Evolutionary conservation across 129 eudicot genomes (phyloP).

Genomic region (Flaveria linearis): DNA sequence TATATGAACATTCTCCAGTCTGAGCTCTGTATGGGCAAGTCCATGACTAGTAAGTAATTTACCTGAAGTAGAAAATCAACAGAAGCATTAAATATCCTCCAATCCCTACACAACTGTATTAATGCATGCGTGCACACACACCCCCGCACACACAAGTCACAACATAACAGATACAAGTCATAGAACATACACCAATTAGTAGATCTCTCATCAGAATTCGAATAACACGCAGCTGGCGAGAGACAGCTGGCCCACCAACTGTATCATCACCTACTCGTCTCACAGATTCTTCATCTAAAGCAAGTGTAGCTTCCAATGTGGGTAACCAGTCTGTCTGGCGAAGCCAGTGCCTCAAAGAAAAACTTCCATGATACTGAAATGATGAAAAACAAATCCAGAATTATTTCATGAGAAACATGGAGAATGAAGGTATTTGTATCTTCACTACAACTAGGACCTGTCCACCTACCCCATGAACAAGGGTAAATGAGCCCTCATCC

Average conservation of each 20-base stretch:
- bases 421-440: constrained; percentile 23
- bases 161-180: background rate
- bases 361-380: constrained; percentile 88
- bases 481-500: constrained; percentile 68
- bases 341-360: constrained; percentile 97
- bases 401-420: constrained; percentile 8
- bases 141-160: background rate
- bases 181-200: constrained; percentile 80
- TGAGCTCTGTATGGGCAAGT: constrained; percentile 97
- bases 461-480: constrained; percentile 97
- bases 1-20: constrained; percentile 90
- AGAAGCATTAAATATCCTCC: constrained; percentile 16
- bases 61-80: constrained; percentile 51
- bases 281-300: constrained; percentile 91
- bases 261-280: constrained; percentile 93
- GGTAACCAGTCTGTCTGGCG: constrained; percentile 97
- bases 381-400: background rate
- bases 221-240: constrained; percentile 84
- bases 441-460: constrained; percentile 37
- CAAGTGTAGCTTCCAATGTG: constrained; percentile 95
- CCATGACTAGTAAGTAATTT: constrained; percentile 97
- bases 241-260: constrained; percentile 92
- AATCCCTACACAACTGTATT: background rate
- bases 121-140: background rate
- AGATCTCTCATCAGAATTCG: constrained; percentile 94